Evolutionary conservation across 495 filamentous ascomycete species (phyloP), one percentile per base, ranked within the genome.

Genomic region (Amorphotheca resinae): DNA sequence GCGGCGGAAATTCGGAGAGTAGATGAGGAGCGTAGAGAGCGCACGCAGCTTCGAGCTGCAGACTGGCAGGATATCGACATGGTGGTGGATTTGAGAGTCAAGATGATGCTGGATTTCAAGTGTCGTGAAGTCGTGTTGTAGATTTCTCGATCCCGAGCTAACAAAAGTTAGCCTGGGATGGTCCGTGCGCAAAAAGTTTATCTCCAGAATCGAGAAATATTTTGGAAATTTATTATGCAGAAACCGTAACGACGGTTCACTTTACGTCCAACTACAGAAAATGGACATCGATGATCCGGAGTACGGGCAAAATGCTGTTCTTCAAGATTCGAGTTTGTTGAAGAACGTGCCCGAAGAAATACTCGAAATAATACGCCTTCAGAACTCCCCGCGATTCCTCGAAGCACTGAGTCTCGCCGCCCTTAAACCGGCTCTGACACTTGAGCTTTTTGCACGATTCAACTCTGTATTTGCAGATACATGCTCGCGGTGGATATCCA

Each of bases 381-480:
- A 77, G 47, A 69, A 65, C 41, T 70, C 78, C 51, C 64, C 68
- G 41, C 66, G 73, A 51, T 80, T 86, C 61, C 73, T 91, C 40
- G 74, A 82, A 58, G 69, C 73, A 42, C 65, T 93, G 56, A 70
- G 82, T 42, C 60, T 63, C 44, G 70, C 76, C 43, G 77, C 86
- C 21, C 68, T 89, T 47, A 64, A 77, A 46, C 67, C 83, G 35
- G 58, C 64, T 41, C 65, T 70, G 48, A 87, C 84, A 41, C 68
- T 81, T 47, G 59, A 59, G 14, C 66, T 94, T 53, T 88, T 88
- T 53, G 63, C 67, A 46, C 64, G 76, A 45, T 84, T 85, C 57
- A 73, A 84, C 59, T 62, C 64, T 37, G 58, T 85, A 36, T 81
- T 89, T 51, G 74, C 84, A 48, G 86, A 95, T 57, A 61, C 87